Percentiles rank a stretch among this genome's conserved stretches.
phyloP scores from a whole-genome alignment of 2,329 filamentous ascomycete species.

The Colletotrichum godetiae region DNA sequence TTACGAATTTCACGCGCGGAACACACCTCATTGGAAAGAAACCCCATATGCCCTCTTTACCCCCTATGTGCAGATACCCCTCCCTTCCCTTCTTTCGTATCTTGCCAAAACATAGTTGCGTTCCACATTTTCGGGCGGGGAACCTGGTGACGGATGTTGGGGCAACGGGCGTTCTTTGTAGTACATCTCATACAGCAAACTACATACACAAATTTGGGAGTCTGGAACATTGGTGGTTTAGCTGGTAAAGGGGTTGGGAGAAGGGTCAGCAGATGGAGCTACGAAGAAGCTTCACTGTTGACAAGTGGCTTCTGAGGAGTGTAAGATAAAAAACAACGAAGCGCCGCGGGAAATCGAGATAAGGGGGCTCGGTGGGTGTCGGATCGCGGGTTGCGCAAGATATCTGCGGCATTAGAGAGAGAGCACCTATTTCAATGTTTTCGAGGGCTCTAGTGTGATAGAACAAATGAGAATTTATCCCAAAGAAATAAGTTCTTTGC shows the following conservation, averaged over 20 bases:
- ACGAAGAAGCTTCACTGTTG: background rate
- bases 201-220: background rate
- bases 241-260: background rate
- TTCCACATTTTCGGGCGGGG: background rate
- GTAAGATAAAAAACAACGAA: constrained; percentile 10
- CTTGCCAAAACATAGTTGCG: constrained; percentile 30
- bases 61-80: constrained; percentile 20
- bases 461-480: background rate
- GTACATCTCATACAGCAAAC: constrained; percentile 23
- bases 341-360: background rate
- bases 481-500: background rate
- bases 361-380: background rate
- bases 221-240: background rate
- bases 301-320: background rate
- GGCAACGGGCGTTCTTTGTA: constrained; percentile 27
- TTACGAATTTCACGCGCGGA: constrained; percentile 30
- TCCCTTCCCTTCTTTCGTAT: constrained; percentile 12
- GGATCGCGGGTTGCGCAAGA: background rate
- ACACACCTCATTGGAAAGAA: constrained; percentile 23
- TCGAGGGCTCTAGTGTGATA: background rate
- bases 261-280: background rate
- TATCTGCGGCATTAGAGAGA: constrained; percentile 1
- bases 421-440: background rate
- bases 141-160: background rate
- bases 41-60: constrained; percentile 1